Evolutionary conservation across 208 protist species (phyloP), one percentile per base, ranked within the genome.

Genomic region (Crithidia fasciculata): DNA sequence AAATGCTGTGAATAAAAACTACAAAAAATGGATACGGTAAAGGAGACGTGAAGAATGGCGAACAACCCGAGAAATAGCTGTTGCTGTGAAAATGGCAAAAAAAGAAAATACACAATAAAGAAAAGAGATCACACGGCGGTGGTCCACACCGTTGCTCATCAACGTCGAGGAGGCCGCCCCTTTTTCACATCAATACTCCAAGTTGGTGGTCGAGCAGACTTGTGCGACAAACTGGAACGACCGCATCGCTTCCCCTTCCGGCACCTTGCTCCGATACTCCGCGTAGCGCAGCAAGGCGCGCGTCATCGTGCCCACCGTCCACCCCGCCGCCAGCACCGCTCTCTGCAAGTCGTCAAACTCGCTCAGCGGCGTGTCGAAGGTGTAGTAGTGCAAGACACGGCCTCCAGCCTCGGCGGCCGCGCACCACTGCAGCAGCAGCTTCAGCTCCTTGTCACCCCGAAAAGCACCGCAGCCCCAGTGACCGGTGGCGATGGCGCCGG

Each of bases 391-490:
- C 18, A 94, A 55, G 18, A 70, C 43, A 3, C 84, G 74, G 2
- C 57, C 64, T 4, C 72, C 72, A 0, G 84, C 85, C 72, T 84
- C 64, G 0, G 92, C 88, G 0, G 91, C 90, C 18, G 94, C 92
- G 18, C 94, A 84, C 82, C 83, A 92, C 82, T 97, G 94, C 39
- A 97, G 66, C 39, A 98, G 63, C 36, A 90, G 44, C 72, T 98
- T 98, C 69, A 97, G 61, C 52, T 95, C 67, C 28, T 66, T 50
- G 72, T 98, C 85, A 5, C 95, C 94, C 58, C 83, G 72, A 72
- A 98, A 98, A 9, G 91, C 92, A 44, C 95, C 95, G 69, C 95
- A 98, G 52, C 95, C 95, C 95, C 95, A 98, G 64, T 95, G 90
- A 5, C 95, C 95, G 3, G 91, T 97, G 10, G 86, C 86, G 3